A percentile compares a stretch with the other conserved stretches of the same genome.
These are phyloP conservation scores for Zygosaccharomyces pseudobailii DNA, from an alignment of 1,139 yeast genomes.

Conservation along the genomic window DNA sequence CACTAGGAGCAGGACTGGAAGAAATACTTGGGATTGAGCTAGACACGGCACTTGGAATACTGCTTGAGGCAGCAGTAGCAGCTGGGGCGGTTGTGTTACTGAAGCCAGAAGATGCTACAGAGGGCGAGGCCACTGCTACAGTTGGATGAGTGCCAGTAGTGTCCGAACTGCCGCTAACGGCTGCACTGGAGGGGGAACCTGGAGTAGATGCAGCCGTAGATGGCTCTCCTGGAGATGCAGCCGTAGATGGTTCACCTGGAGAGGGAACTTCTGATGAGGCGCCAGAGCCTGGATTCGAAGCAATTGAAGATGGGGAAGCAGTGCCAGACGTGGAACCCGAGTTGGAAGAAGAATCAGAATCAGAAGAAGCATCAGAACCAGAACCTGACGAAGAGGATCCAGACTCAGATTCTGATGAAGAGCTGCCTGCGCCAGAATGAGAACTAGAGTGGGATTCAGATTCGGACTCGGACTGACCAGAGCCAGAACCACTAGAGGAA, in stretches of 20 bases:
- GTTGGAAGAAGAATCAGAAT: not conserved
- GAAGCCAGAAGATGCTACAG: not conserved
- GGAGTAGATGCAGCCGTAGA: too few species aligned
- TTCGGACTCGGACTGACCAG: not conserved
- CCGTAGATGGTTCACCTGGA: not conserved
- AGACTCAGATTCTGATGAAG: constrained; percentile 1
- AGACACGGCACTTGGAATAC: not conserved
- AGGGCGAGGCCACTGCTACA: not conserved
- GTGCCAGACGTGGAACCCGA: not conserved
- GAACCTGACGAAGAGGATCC: not conserved
- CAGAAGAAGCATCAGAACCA: not conserved
- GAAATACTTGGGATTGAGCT: not conserved
- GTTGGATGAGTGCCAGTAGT: not conserved
- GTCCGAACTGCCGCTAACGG: not conserved
- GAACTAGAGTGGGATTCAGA: not conserved
- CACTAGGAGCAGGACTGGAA: not conserved
- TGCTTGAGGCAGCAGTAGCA: not conserved
- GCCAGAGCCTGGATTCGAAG: too few species aligned
- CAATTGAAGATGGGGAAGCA: too few species aligned
- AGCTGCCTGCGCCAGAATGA: not conserved
- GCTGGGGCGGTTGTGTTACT: not conserved
- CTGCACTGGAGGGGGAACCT: too few species aligned
- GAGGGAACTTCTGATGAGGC: not conserved
- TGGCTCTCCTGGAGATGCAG: not conserved
- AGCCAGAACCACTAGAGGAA: not conserved